Evolutionary conservation across 768 basidiomycete genomes (phyloP).

Genomic region (Suillus sp.): DNA sequence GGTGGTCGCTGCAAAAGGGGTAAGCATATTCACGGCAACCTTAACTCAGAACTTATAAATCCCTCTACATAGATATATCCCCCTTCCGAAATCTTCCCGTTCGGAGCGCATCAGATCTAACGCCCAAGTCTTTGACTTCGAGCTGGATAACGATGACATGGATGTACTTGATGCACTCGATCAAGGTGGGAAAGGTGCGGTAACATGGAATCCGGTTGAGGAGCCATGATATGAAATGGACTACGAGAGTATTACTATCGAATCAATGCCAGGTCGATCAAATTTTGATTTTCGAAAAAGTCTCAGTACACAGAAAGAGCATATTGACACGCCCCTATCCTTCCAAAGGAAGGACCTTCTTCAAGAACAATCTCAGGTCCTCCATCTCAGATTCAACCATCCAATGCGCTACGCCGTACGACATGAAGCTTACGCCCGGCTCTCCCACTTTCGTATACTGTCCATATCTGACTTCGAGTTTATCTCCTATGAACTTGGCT

Average conservation of each 20-base stretch:
- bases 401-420: slow-evolving; percentile 70
- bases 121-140: slow-evolving; percentile 71
- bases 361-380: slow-evolving; percentile 68
- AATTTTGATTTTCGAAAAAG: not conserved
- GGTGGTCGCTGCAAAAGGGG: slow-evolving; percentile 52
- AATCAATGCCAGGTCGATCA: not conserved
- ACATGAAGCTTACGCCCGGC: slow-evolving; percentile 59
- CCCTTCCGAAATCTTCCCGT: slow-evolving; percentile 77
- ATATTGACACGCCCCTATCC: not conserved
- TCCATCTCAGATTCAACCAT: slow-evolving; percentile 61
- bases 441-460: slow-evolving; percentile 10
- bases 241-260: not conserved
- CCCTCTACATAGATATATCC: slow-evolving; percentile 61
- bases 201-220: slow-evolving; percentile 84
- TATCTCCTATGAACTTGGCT: slow-evolving; percentile 50
- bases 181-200: slow-evolving; percentile 64
- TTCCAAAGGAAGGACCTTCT: slow-evolving; percentile 48
- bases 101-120: slow-evolving; percentile 72
- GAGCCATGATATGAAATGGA: slow-evolving; percentile 13
- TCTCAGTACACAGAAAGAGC: not conserved
- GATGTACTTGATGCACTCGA: slow-evolving; percentile 64
- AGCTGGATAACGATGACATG: slow-evolving; percentile 65
- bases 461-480: slow-evolving; percentile 44
- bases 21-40: slow-evolving; percentile 8
- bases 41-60: slow-evolving; percentile 5